Base-by-base conservation (phyloP, 225 moss, liverwort and hornwort species). In the Polytrichum commune region DNA sequence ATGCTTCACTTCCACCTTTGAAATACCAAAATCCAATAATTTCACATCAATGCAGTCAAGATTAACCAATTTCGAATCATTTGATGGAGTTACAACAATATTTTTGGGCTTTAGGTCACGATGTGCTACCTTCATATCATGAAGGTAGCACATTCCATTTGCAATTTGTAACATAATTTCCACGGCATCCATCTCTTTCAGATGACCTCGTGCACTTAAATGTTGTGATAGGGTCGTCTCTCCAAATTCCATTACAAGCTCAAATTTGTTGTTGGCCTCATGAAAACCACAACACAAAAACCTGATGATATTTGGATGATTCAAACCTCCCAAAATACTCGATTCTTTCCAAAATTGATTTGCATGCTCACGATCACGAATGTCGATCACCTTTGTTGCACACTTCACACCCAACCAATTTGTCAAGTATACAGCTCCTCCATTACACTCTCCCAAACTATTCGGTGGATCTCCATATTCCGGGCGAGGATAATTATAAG, bases 91-190 rank as follows among this genome's bases (percentile, higher is more conserved):
- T 7, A 56, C 7, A 29, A 69, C 27, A 28, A 69, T 29, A 57
- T 69, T 69, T 6, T 27, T 19, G 56, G 69, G 69, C 56, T 69
- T 69, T 28, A 69, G 56, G 56, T 69, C 69, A 26, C 55, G 28
- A 35, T 68, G 68, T 54, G 68, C 68, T 27, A 68, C 68, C 23
- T 68, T 54, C 53, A 53, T 53, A 53, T 57, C 56, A 30, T 69
- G 69, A 27, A 69, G 23, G 55, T 69, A 69, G 19, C 56, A 55
- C 69, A 69, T 69, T 30, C 69, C 69, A 29, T 19, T 69, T 55
- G 69, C 69, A 29, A 63, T 63, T 63, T 63, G 63, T 25, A 63
- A 27, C 25, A 63, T 22, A 16, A 63, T 63, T 4, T 63, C 69
- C 9, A 55, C 25, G 10, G 69, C 69, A 69, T 16, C 8, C 27